Percentiles rank a stretch among this genome's conserved stretches.
These are phyloP conservation scores for Iberis amara DNA, from an alignment of 441 rosid species.

Conservation along the genomic window DNA sequence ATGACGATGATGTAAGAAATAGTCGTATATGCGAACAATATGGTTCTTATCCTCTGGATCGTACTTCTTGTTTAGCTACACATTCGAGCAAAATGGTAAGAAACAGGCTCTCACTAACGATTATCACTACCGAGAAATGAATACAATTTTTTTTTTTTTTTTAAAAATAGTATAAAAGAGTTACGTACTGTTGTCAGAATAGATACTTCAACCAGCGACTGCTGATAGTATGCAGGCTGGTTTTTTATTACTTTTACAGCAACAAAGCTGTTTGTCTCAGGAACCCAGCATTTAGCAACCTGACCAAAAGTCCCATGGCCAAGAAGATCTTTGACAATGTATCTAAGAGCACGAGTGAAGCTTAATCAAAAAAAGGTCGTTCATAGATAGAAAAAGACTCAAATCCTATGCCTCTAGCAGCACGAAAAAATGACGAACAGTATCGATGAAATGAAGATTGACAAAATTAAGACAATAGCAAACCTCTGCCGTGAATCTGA, in stretches of 20 bases:
- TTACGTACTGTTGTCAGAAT: conserved; percentile 77
- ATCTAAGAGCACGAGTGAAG: conserved; percentile 48
- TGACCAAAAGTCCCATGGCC: conserved; percentile 99
- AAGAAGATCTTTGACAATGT: conserved; percentile 95
- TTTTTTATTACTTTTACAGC: conserved; percentile 98
- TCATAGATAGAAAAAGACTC: conserved; percentile 6
- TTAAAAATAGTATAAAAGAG: conserved; percentile 2
- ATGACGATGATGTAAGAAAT: conserved; percentile 80
- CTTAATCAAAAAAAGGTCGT: conserved; percentile 15
- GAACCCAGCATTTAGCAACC: conserved; percentile 97
- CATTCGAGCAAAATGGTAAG: conserved; percentile 28
- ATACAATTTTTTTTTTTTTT: conserved; percentile 20
- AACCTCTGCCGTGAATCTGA: conserved; percentile 76
- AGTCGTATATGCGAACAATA: conserved; percentile 94
- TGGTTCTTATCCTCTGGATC: conserved; percentile 99
- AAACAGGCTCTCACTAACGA: conserved; percentile 10
- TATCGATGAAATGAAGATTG: background rate
- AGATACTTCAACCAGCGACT: conserved; percentile 97
- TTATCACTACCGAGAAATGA: conserved; percentile 11
- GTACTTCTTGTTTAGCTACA: conserved; percentile 93
- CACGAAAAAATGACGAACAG: conserved; percentile 16
- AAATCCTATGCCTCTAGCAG: conserved; percentile 14
- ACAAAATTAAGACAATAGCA: conserved; percentile 28
- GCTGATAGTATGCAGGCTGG: conserved; percentile 97
- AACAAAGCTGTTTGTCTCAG: conserved; percentile 63